These are phyloP conservation scores for Ustilago hordei DNA, from an alignment of 1,284 basidiomycete genomes.

Conservation along the genomic window DNA sequence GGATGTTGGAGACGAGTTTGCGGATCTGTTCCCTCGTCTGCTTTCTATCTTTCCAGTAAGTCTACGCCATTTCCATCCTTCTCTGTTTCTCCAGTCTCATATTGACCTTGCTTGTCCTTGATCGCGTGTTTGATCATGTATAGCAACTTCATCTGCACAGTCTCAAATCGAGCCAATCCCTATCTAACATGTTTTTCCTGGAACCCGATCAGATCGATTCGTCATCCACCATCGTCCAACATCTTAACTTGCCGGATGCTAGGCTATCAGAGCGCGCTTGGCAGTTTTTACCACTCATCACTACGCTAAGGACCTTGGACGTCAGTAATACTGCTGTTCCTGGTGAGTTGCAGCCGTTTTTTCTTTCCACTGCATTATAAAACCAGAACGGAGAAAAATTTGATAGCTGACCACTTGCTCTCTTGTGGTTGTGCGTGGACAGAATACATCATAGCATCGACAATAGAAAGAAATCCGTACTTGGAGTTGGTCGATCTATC, in stretches of 20 bases:
- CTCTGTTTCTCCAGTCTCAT: not conserved
- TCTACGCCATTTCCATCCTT: not conserved
- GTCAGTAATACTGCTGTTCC: slow-evolving; percentile 29
- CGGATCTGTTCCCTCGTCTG: slow-evolving; percentile 21
- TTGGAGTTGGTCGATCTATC: slow-evolving; percentile 25
- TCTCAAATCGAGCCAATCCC: slow-evolving; percentile 23
- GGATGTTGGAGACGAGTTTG: slow-evolving; percentile 32
- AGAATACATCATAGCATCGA: slow-evolving; percentile 23
- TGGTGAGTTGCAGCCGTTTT: slow-evolving; percentile 10
- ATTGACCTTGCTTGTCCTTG: not conserved
- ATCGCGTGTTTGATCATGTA: not conserved
- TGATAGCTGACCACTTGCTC: not conserved
- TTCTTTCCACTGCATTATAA: no score
- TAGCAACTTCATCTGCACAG: slow-evolving; percentile 18
- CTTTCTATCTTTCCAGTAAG: slow-evolving; percentile 23
- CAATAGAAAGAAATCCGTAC: slow-evolving; percentile 22
- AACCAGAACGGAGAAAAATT: no score
- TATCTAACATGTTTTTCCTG: slow-evolving; percentile 16
- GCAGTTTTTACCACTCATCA: slow-evolving; percentile 20
- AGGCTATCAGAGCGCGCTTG: slow-evolving; percentile 24
- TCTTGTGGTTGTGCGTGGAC: not conserved
- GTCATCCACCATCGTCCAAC: slow-evolving; percentile 7
- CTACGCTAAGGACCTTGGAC: slow-evolving; percentile 23
- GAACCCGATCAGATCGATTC: slow-evolving; percentile 8
- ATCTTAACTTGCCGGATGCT: slow-evolving; percentile 26